Base-by-base conservation (phyloP, 805 yeast genomes). In the Candida boleticola region DNA sequence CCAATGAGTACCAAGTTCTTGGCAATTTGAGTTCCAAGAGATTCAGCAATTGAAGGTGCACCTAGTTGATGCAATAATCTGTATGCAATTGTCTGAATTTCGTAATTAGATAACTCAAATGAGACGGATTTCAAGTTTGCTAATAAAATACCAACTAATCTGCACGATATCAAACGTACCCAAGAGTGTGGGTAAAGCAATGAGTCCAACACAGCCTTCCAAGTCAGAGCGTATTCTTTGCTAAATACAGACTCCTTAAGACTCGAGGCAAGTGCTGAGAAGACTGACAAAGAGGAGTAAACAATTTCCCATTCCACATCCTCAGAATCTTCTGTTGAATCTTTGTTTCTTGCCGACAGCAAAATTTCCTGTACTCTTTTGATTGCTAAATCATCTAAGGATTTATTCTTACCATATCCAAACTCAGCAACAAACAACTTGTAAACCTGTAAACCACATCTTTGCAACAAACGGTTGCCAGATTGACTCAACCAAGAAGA, bases 101-200 rank as follows among this genome's bases (percentile, higher is more conserved):
- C 79, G 22, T 66, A 63, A 19, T 64, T 65, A 2, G 66, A 47
- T 2, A 69, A 21, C 18, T 50, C 53, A 33, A 81, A 68, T 2
- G 63, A 48, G 27, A 68, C 43, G 13, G 56, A 51, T 27, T 67
- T 63, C 34, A 65, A 37, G 39, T 74, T 69, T 6, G 74, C 54
- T 42, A 86, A 65, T 38, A 85, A 56, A 1, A 63, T 54, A 1
- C 83, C 82, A 30, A 82, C 58, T 26, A 88, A 65, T 40, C 90
- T 70, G 5, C 83, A 65, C 1, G 95, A 68, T 4, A 76, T 64
- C 44, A 85, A 69, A 52, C 97, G 78, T 5, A 90, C 85, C 98
- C 98, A 90, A 1, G 93, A 74, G 61, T 90, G 97, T 2, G 97
- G 97, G 58, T 79, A 90, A 39, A 90, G 66, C 41, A 89, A 69